Evolutionary conservation across 331 rosid genomes (phyloP).

Genomic region (Erythrophleum ivorense): DNA sequence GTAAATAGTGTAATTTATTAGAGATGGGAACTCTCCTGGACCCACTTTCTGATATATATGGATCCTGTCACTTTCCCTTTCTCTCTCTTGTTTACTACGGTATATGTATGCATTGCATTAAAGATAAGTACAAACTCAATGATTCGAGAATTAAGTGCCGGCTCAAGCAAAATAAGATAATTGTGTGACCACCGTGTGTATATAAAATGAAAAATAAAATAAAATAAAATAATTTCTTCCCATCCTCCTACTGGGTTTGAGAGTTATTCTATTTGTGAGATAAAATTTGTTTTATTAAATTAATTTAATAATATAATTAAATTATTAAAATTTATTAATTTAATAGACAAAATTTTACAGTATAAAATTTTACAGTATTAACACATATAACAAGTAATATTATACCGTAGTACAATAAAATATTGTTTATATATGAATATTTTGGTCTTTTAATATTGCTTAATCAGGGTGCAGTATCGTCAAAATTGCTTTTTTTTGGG

Average conservation of each 20-base stretch:
- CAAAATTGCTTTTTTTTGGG: too few species aligned
- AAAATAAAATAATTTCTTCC: too few species aligned
- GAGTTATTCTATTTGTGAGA: too few species aligned
- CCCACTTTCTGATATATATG: constrained; percentile 33
- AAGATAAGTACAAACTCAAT: constrained; percentile 41
- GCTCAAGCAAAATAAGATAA: neutral
- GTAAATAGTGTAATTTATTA: constrained; percentile 35
- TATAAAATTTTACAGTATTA: too few species aligned
- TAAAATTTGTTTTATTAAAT: too few species aligned
- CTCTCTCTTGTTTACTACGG: neutral
- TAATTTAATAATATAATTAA: too few species aligned
- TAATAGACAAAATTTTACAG: too few species aligned
- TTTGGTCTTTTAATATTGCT: constrained; percentile 22
- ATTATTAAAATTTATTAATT: too few species aligned
- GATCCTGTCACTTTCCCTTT: neutral
- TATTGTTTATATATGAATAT: neutral
- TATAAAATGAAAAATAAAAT: too few species aligned
- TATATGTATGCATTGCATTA: neutral
- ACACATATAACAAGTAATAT: neutral
- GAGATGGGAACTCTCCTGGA: constrained; percentile 40
- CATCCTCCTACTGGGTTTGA: too few species aligned
- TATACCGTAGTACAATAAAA: too few species aligned
- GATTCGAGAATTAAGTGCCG: constrained; percentile 28
- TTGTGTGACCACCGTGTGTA: too few species aligned
- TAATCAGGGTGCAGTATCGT: neutral